Evolutionary conservation across 108 stramenopile genomes (phyloP), one percentile per base, ranked within the genome.

Genomic region (Epithemia pelagica): DNA sequence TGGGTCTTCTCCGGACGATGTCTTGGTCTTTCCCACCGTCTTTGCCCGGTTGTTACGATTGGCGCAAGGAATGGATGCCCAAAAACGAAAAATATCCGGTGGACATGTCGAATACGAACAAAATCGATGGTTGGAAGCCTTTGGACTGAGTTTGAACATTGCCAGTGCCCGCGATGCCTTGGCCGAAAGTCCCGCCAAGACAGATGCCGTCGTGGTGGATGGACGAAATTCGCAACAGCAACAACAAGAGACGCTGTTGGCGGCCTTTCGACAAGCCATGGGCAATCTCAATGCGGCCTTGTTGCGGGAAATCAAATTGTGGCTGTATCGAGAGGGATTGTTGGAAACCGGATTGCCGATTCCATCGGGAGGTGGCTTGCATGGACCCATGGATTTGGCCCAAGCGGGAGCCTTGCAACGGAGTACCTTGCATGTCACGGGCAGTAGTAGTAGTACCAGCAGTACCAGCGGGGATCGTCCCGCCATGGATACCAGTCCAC

Each of bases 41-140:
- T 94, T 84, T 82, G 75, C 84, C 2, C 75, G 92, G 27, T 62
- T 94, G 26, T 64, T 94, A 24, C 68, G 92, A 55, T 66, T 88
- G 24, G 92, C 88, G 15, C 92, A 94, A 68, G 89, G 89, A 19
- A 94, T 94, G 73, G 92, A 94, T 70, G 77, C 87, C 21, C 92
- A 94, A 59, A 94, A 94, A 37, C 73, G 92, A 32, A 84, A 85
- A 62, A 89, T 91, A 24, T 81, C 81, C 26, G 89, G 89, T 37
- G 92, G 89, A 20, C 90, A 95, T 66, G 90, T 95, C 15, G 94
- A 95, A 61, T 95, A 81, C 51, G 94, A 95, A 67, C 83, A 88
- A 28, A 79, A 81, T 55, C 67, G 93, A 52, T 94, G 93, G 93
- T 67, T 90, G 23, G 83, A 84, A 53, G 90, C 93, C 0, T 94